These are phyloP conservation scores for Dendrothele bispora DNA, from an alignment of 768 basidiomycete species.

Conservation along the genomic window DNA sequence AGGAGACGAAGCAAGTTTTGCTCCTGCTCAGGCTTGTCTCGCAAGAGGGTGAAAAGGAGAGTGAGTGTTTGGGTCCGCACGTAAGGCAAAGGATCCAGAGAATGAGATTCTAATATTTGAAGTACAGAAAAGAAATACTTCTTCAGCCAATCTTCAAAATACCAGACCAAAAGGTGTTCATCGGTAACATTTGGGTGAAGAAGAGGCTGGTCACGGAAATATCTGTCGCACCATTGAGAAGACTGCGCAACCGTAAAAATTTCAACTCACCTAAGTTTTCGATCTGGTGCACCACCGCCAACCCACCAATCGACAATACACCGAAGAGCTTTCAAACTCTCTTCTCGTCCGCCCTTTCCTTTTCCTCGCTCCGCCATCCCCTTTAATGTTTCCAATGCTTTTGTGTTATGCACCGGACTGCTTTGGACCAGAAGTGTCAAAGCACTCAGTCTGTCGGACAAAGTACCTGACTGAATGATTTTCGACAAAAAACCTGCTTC, in stretches of 20 bases:
- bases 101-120: slow-evolving; percentile 79
- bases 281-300: slow-evolving; percentile 84
- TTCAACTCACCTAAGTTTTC: slow-evolving; percentile 77
- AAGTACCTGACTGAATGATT: slow-evolving; percentile 85
- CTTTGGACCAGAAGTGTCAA: slow-evolving; percentile 87
- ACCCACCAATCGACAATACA: slow-evolving; percentile 98
- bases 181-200: slow-evolving; percentile 64
- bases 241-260: background rate
- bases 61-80: slow-evolving; percentile 83
- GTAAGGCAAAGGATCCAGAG: slow-evolving; percentile 83
- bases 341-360: slow-evolving; percentile 88
- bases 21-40: slow-evolving; percentile 94
- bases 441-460: slow-evolving; percentile 89
- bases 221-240: slow-evolving; percentile 45
- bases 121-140: slow-evolving; percentile 93
- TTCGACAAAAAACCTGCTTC: slow-evolving; percentile 82
- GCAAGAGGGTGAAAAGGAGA: slow-evolving; percentile 77
- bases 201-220: slow-evolving; percentile 87
- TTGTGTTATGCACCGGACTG: slow-evolving; percentile 82
- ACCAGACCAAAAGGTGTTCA: slow-evolving; percentile 75
- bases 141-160: slow-evolving; percentile 97
- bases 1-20: slow-evolving; percentile 91
- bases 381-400: slow-evolving; percentile 75
- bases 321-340: slow-evolving; percentile 85
- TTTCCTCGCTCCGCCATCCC: slow-evolving; percentile 75